Conservation (phyloP, 192 early-diverging fungal species). For the Rhizophagus clarus region DNA sequence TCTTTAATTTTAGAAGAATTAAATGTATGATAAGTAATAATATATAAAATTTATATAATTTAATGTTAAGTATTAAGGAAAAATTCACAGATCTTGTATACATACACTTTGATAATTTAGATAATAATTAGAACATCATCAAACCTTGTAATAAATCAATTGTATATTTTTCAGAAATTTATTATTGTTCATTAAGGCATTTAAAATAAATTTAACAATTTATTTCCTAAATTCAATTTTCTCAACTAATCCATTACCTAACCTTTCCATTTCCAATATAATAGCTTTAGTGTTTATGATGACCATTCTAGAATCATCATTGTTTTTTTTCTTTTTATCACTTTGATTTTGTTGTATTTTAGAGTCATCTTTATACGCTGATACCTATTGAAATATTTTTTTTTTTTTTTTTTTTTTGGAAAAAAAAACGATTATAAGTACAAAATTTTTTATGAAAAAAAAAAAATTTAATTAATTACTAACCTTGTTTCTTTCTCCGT, state of each 20-base stretch:
- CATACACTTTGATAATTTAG: no score
- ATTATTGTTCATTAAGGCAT: no score
- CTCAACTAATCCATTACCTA: conserved; percentile 60
- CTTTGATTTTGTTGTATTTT: conserved; percentile 31
- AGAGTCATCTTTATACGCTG: background rate
- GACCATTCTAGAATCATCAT: conserved; percentile 47
- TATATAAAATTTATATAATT: no score
- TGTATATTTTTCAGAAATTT: background rate
- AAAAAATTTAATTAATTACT: background rate
- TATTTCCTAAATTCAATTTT: conserved; percentile 23
- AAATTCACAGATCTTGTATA: no score
- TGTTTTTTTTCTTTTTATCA: conserved; percentile 36
- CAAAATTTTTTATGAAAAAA: no score
- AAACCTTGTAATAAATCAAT: background rate
- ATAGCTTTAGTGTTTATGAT: conserved; percentile 66
- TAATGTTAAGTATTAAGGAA: no score
- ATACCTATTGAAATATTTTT: background rate
- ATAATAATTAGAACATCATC: background rate
- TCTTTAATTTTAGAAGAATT: conserved; percentile 24
- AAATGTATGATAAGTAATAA: background rate
- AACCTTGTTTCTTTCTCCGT: background rate
- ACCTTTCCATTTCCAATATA: conserved; percentile 64
- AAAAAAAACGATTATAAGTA: no score
- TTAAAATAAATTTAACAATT: background rate
- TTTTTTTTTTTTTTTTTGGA: no score